Percentiles rank a stretch among this genome's conserved stretches.
phyloP scores from a whole-genome alignment of 176 grass and related monocot species.

The Phoenix roebelenii region DNA sequence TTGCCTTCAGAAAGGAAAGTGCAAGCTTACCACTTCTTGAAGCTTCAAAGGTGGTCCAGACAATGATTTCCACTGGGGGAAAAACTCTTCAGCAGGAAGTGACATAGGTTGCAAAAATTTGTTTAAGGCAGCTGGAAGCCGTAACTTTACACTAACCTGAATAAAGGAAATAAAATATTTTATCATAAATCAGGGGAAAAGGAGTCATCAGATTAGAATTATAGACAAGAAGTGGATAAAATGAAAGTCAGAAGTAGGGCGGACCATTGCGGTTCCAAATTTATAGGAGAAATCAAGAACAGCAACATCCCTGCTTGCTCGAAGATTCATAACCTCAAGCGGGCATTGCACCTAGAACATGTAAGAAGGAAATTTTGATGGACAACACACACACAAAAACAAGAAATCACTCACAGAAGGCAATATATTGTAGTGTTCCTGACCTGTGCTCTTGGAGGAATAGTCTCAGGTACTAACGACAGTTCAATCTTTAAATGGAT shows the following conservation, averaged over 20 bases:
- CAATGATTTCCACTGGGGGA: constrained; percentile 87
- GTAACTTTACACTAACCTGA: constrained; percentile 74
- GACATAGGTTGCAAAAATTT: constrained; percentile 89
- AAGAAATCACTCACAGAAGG: constrained; percentile 3
- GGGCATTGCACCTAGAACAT: constrained; percentile 87
- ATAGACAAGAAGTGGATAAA: constrained; percentile 11
- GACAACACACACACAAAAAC: background rate
- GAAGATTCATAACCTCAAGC: constrained; percentile 78
- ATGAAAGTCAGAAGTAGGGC: constrained; percentile 6
- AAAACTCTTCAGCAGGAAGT: constrained; percentile 84
- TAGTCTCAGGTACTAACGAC: constrained; percentile 73
- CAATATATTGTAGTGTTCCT: constrained; percentile 5
- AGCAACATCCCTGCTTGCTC: constrained; percentile 86
- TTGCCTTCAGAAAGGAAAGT: background rate
- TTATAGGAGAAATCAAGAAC: constrained; percentile 98
- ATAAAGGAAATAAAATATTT: constrained; percentile 22
- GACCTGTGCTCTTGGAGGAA: constrained; percentile 98
- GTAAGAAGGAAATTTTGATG: background rate
- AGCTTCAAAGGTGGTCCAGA: constrained; percentile 69
- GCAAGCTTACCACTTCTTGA: constrained; percentile 89
- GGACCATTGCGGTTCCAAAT: constrained; percentile 64
- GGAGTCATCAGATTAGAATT: background rate
- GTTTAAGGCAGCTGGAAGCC: constrained; percentile 72
- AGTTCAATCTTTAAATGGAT: constrained; percentile 79
- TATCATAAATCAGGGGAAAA: constrained; percentile 4